phyloP scores from a whole-genome alignment of 116 monocot species.

The Cymodocea nodosa region DNA sequence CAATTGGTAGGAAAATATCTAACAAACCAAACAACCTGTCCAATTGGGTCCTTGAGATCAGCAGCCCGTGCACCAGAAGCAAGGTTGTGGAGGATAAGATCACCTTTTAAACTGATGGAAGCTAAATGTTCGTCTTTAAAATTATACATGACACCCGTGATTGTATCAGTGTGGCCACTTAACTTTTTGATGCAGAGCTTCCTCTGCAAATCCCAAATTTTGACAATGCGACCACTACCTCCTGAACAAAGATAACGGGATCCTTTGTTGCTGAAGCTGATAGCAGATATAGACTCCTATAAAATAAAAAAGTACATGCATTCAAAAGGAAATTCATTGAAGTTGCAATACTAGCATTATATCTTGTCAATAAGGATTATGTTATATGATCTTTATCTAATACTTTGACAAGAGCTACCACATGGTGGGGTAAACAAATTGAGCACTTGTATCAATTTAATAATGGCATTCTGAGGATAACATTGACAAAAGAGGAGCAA shows the following conservation, averaged over 20 bases:
- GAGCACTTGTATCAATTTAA: too few relatives aligned
- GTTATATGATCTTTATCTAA: too few relatives aligned
- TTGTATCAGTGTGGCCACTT: slow-evolving; percentile 73
- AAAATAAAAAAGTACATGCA: neutral
- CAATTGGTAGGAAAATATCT: neutral
- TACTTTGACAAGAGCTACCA: too few relatives aligned
- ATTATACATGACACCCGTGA: slow-evolving; percentile 95
- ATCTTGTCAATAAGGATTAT: too few relatives aligned
- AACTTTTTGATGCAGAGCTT: slow-evolving; percentile 96
- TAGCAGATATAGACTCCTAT: slow-evolving; percentile 69
- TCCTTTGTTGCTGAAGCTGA: slow-evolving; percentile 87
- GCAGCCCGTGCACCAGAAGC: slow-evolving; percentile 79
- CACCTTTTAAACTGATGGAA: slow-evolving; percentile 85
- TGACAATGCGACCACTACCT: slow-evolving; percentile 64
- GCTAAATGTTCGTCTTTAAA: slow-evolving; percentile 94
- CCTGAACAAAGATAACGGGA: slow-evolving; percentile 96
- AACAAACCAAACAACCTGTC: slow-evolving; percentile 51
- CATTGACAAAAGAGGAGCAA: too few relatives aligned
- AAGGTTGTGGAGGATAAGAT: slow-evolving; percentile 94
- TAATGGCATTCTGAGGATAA: too few relatives aligned
- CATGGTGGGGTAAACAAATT: too few relatives aligned
- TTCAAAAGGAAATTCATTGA: neutral
- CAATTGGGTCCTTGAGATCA: slow-evolving; percentile 86
- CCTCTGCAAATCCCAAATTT: slow-evolving; percentile 97
- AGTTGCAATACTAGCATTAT: neutral